Conservation (phyloP, 306 rosid species). For the peach (Prunus persica) region Prunus_persica_NCBIv2 NC_034016.1:4293501-4294000, state of each 20-base stretch:
- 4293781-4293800: conserved; percentile 52
- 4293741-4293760: conserved; percentile 34
- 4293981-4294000: conserved; percentile 62
- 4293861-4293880: conserved; percentile 32
- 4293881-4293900: conserved; percentile 28
- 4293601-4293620: conserved; percentile 43
- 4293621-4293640: conserved; percentile 42
- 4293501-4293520: conserved; percentile 30
- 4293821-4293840: neutral
- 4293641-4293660: conserved; percentile 15
- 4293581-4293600: conserved; percentile 46
- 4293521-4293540: conserved; percentile 16
- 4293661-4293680: conserved; percentile 27
- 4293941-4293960: conserved; percentile 36
- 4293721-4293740: conserved; percentile 50
- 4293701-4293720: conserved; percentile 38
- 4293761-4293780: conserved; percentile 52
- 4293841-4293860: neutral
- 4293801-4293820: neutral
- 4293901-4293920: conserved; percentile 37
- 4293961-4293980: conserved; percentile 44
- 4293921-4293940: conserved; percentile 51
- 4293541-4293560: conserved; percentile 16
- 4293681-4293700: conserved; percentile 29
- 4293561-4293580: conserved; percentile 47